Base-by-base conservation (phyloP, 2,329 filamentous ascomycete species). In the Sclerotinia trifoliorum region DNA sequence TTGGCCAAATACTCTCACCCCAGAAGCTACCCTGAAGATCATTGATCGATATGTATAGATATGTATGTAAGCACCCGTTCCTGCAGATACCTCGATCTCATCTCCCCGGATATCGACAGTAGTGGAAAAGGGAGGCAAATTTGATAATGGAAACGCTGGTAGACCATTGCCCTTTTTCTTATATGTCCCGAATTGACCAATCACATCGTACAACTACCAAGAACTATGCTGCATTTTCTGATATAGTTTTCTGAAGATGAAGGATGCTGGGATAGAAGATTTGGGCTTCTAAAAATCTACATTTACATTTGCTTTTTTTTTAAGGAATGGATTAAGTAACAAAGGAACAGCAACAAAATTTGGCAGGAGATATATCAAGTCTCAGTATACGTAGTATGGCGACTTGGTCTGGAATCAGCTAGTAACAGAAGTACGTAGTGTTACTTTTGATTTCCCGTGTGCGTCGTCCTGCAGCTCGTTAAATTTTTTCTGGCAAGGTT, bases 51-150 rank as follows among this genome's bases (percentile, higher is more conserved):
- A 69, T 67, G 71, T 69, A 68, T 61, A 69, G 68, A 67, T 73
- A 71, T 74, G 71, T 70, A 74, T 75, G 74, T 75, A 73, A 70
- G 70, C 69, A 71, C 67, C 74, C 74, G 74, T 70, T 72, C 69
- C 73, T 75, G 75, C 74, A 71, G 72, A 71, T 70, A 70, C 67
- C 72, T 73, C 69, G 71, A 73, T 75, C 71, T 72, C 52, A 58
- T 66, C 67, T 57, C 70, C 66, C 69, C 69, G 70, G 70, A 57
- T 57, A 68, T 71, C 68, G 58, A 70, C 68, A 60, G 57, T 67
- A 68, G 67, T 70, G 62, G 69, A 61, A 58, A 70, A 70, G 70
- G 68, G 68, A 73, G 67, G 46, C 32, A 67, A 72, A 70, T 73
- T 70, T 62, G 57, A 56, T 60, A 57, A 66, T 62, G 66, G 68